These are phyloP conservation scores for Podospora appendiculata DNA, from an alignment of 495 filamentous ascomycete genomes.

Conservation along the genomic window DNA sequence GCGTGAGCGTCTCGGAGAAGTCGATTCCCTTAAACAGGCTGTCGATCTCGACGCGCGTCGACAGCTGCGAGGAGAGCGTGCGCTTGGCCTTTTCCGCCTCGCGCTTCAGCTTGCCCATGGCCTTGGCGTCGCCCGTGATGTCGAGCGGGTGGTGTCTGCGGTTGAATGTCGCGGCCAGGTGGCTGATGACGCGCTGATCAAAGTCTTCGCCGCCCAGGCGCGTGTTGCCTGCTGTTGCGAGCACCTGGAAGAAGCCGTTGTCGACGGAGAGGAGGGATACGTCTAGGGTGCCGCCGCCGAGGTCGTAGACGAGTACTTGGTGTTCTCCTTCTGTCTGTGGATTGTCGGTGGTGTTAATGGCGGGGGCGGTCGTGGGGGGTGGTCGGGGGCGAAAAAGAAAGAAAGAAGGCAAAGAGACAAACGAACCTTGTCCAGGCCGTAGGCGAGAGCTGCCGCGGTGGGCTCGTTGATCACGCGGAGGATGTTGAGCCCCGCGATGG, in stretches of 20 bases:
- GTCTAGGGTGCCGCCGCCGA: slow-evolving; percentile 99
- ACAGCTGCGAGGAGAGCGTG: slow-evolving; percentile 91
- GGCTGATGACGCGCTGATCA: slow-evolving; percentile 86
- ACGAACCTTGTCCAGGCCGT: slow-evolving; percentile 61
- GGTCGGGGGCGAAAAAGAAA: not conserved
- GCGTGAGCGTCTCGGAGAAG: slow-evolving; percentile 90
- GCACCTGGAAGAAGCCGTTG: slow-evolving; percentile 85
- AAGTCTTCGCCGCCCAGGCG: slow-evolving; percentile 98
- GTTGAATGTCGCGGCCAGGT: slow-evolving; percentile 88
- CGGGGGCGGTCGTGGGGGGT: too few species aligned
- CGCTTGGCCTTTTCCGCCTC: slow-evolving; percentile 99
- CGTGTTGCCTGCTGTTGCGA: slow-evolving; percentile 92
- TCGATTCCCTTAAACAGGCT: slow-evolving; percentile 86
- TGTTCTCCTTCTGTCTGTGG: slow-evolving; percentile 55
- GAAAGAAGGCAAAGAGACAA: not conserved
- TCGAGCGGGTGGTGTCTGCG: slow-evolving; percentile 48
- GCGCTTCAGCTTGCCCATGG: slow-evolving; percentile 96
- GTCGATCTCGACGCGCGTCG: slow-evolving; percentile 89
- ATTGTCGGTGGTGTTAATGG: not conserved
- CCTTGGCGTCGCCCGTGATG: slow-evolving; percentile 80
- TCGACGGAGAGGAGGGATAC: slow-evolving; percentile 92
- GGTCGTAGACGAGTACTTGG: slow-evolving; percentile 89
- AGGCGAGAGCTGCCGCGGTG: slow-evolving; percentile 76
- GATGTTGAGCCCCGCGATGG: slow-evolving; percentile 85
- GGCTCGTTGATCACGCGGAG: slow-evolving; percentile 91